Evolutionary conservation across 2,329 filamentous ascomycete genomes (phyloP).

Genomic region (Emmonsia crescens): DNA sequence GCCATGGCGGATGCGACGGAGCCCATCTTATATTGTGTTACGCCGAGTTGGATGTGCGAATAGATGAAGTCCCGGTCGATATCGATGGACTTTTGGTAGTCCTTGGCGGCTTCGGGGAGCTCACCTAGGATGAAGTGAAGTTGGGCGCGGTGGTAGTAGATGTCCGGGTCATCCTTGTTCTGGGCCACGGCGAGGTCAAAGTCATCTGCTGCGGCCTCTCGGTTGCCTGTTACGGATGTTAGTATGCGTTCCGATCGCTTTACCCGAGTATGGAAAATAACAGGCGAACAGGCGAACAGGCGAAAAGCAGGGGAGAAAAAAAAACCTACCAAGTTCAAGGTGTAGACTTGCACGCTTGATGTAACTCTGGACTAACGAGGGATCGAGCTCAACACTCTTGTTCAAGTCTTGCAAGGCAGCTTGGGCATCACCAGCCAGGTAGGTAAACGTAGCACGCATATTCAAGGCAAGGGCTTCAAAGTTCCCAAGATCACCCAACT

Average conservation of each 20-base stretch:
- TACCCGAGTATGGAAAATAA: background rate
- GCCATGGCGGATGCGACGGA: slow-evolving; percentile 97
- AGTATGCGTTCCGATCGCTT: background rate
- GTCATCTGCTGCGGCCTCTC: slow-evolving; percentile 75
- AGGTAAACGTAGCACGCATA: slow-evolving; percentile 91
- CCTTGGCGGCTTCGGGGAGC: slow-evolving; percentile 85
- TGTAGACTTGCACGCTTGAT: slow-evolving; percentile 99
- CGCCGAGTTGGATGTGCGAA: slow-evolving; percentile 97
- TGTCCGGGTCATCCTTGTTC: slow-evolving; percentile 83
- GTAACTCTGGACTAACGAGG: slow-evolving; percentile 84
- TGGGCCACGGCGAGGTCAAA: slow-evolving; percentile 77
- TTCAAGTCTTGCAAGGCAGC: slow-evolving; percentile 75
- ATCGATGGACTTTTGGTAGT: slow-evolving; percentile 99
- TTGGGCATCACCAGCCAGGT: slow-evolving; percentile 77
- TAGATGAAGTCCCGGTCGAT: slow-evolving; percentile 95
- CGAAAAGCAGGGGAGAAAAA: background rate
- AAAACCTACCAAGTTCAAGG: slow-evolving; percentile 66
- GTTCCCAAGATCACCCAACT: slow-evolving; percentile 67
- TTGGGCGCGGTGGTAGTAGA: slow-evolving; percentile 98
- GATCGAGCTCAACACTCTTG: slow-evolving; percentile 85
- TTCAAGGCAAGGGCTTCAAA: slow-evolving; percentile 90
- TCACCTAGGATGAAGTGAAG: slow-evolving; percentile 96
- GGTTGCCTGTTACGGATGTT: slow-evolving; percentile 50
- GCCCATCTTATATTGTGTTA: slow-evolving; percentile 99
- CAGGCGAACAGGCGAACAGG: background rate